Percentiles rank a stretch among this genome's conserved stretches.
Conservation (phyloP, 768 basidiomycete genomes). For the Steccherinum ochraceum region DNA sequence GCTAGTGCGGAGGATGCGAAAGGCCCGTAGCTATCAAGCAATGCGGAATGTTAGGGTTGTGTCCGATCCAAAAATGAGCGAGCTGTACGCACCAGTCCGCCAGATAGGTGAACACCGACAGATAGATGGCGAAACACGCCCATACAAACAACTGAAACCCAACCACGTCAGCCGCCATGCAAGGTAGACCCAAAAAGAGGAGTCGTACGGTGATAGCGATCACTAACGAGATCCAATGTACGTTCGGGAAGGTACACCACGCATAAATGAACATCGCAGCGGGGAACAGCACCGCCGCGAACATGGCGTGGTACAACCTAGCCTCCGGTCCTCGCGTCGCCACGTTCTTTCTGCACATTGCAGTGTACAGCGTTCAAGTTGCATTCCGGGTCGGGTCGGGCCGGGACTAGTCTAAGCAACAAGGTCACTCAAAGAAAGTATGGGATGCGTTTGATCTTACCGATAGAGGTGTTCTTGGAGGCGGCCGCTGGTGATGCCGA, state of each 20-base stretch:
- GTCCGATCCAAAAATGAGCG: not conserved
- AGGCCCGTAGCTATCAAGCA: constrained; percentile 28
- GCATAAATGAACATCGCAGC: constrained; percentile 65
- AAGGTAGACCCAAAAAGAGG: not conserved
- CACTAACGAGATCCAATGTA: constrained; percentile 57
- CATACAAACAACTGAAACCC: constrained; percentile 31
- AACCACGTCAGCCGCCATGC: not conserved
- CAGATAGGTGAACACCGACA: constrained; percentile 40
- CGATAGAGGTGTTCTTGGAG: no score
- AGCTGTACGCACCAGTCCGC: constrained; percentile 38
- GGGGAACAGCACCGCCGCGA: constrained; percentile 48
- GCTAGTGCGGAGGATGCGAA: constrained; percentile 53
- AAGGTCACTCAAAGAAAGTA: no score
- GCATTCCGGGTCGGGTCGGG: no score
- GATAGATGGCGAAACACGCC: constrained; percentile 35
- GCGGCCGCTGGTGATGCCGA: no score
- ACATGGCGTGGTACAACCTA: constrained; percentile 50
- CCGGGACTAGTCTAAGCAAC: no score
- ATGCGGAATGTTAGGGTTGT: no score
- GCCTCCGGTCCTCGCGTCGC: constrained; percentile 43
- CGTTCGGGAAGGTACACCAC: constrained; percentile 48
- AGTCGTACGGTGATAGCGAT: constrained; percentile 39
- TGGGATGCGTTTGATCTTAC: no score
- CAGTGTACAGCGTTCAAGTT: no score
- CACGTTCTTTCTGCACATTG: constrained; percentile 20